Evolutionary conservation across 148 eudicot genomes (phyloP).

Genomic region (Limonium bicolor): DNA sequence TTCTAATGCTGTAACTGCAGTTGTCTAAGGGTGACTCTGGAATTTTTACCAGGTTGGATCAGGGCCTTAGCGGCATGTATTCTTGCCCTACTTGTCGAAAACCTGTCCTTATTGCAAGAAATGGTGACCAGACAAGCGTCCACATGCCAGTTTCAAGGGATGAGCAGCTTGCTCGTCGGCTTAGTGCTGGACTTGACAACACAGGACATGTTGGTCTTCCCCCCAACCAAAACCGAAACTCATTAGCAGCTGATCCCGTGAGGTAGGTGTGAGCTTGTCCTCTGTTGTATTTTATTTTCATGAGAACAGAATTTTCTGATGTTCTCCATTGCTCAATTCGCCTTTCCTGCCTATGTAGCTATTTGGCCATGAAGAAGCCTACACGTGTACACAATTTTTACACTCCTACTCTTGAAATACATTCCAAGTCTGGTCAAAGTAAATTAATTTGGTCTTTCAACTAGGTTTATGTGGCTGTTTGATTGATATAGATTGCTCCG

Average conservation of each 20-base stretch:
- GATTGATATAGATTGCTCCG: too few species aligned
- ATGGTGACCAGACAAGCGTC: slow-evolving; percentile 31
- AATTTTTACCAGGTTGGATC: slow-evolving; percentile 77
- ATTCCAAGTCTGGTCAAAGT: too few species aligned
- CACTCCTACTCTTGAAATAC: too few species aligned
- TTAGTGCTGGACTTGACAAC: slow-evolving; percentile 54
- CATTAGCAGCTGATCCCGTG: slow-evolving; percentile 49
- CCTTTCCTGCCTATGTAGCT: too few species aligned
- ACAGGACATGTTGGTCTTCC: slow-evolving; percentile 44
- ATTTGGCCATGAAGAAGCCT: too few species aligned
- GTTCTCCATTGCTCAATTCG: too few species aligned
- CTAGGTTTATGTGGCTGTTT: too few species aligned
- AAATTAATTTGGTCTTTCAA: too few species aligned
- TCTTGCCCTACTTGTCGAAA: slow-evolving; percentile 99
- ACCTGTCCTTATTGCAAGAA: slow-evolving; percentile 69
- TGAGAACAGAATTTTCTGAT: too few species aligned
- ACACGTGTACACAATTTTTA: too few species aligned
- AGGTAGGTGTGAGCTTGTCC: slow-evolving; percentile 40
- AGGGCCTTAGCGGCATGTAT: slow-evolving; percentile 66
- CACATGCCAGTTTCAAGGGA: slow-evolving; percentile 41
- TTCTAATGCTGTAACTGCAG: neutral
- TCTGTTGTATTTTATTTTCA: too few species aligned
- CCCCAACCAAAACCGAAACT: slow-evolving; percentile 38
- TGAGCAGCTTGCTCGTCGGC: slow-evolving; percentile 82
- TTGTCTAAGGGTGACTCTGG: too few species aligned